These are phyloP conservation scores for Sporothrix brasiliensis DNA, from an alignment of 2,329 filamentous ascomycete species.

Conservation along the genomic window DNA sequence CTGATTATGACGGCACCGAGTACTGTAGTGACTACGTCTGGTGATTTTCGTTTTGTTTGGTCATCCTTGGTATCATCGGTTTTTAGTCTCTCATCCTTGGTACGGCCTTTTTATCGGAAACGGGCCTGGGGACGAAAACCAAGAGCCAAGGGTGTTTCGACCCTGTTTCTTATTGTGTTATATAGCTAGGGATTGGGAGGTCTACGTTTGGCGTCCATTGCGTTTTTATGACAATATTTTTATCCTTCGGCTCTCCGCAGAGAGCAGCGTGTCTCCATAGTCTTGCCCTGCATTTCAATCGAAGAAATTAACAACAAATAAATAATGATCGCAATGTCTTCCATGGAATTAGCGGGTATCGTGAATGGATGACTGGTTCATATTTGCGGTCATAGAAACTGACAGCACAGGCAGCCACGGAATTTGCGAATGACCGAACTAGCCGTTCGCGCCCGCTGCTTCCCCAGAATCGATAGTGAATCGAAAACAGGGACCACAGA, in stretches of 20 bases:
- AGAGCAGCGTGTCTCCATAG: slow-evolving; percentile 18
- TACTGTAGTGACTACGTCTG: slow-evolving; percentile 23
- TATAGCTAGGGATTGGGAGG: slow-evolving; percentile 5
- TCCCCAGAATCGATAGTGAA: neutral
- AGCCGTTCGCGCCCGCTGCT: neutral
- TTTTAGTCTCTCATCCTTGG: neutral
- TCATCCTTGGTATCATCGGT: neutral
- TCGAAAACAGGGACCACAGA: neutral
- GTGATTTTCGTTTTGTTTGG: neutral
- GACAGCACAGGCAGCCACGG: slow-evolving; percentile 17
- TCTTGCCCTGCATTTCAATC: slow-evolving; percentile 11
- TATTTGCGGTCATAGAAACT: neutral
- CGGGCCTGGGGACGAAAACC: neutral
- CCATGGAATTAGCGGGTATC: neutral
- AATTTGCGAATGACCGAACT: slow-evolving; percentile 24
- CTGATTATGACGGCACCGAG: slow-evolving; percentile 25
- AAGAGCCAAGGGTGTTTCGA: neutral
- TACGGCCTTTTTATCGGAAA: slow-evolving; percentile 8
- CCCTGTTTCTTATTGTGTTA: neutral
- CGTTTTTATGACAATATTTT: neutral
- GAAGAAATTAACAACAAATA: neutral
- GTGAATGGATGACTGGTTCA: neutral
- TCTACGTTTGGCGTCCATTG: slow-evolving; percentile 4
- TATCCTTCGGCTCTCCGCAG: neutral
- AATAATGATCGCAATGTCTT: neutral